Evolutionary conservation across 495 filamentous ascomycete species (phyloP), one percentile per base, ranked within the genome.

Genomic region (Xanthoparmelia taractica): DNA sequence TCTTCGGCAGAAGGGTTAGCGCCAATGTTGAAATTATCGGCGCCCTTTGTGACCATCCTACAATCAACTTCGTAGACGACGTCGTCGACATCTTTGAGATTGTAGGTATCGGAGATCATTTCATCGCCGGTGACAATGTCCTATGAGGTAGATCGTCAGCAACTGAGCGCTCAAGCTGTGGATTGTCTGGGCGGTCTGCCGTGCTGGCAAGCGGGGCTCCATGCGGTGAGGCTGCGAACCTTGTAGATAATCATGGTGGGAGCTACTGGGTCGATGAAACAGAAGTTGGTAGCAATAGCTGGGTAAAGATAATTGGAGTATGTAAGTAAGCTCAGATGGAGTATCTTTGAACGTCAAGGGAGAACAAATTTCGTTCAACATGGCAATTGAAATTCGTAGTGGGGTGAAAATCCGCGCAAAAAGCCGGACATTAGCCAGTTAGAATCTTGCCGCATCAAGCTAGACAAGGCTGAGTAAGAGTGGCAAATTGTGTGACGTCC

Each of bases 1-100:
- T 87, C 94, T 80, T 97, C 94, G 66, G 94, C 92, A 64, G 94
- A 97, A 64, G 94, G 89, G 79, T 97, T 98, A 79, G 91, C 95
- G 75, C 94, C 94, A 72, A 85, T 96, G 71, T 97, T 92, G 86
- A 64, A 27, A 29, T 63, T 43, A 67, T 87, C 75, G 67, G 91
- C 88, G 56, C 74, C 82, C 64, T 85, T 90, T 75, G 85, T 82
- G 77, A 96, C 90, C 85, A 90, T 96, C 71, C 80, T 80, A 79
- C 94, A 96, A 76, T 98, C 87, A 68, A 85, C 85, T 77, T 97
- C 92, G 73, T 89, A 96, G 68, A 87, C 85, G 69, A 86, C 77
- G 58, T 82, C 84, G 73, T 92, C 90, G 69, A 93, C 79, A 73
- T 85, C 79, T 66, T 83, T 87, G 65, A 95, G 69, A 61, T 88